Conservation (phyloP, 2,329 filamentous ascomycete genomes). For the Ophiostoma tasmaniense region DNA sequence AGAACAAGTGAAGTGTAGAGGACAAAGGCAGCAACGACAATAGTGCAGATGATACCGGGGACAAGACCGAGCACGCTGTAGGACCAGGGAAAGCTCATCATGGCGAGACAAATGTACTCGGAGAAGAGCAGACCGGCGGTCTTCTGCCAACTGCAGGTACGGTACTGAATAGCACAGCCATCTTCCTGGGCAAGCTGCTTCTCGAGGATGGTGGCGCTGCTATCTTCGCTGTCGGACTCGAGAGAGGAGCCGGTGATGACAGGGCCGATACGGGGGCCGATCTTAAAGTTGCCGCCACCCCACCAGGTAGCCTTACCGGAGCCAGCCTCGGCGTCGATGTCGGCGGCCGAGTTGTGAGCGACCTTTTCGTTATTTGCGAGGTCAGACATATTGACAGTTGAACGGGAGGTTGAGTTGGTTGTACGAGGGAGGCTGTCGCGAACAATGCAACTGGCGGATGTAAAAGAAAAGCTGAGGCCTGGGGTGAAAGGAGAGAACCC, state of each 20-base stretch:
- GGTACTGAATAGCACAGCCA: slow-evolving; percentile 76
- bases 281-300: slow-evolving; percentile 31
- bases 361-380: slow-evolving; percentile 10
- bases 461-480: background rate
- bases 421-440: background rate
- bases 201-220: slow-evolving; percentile 41
- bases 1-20: slow-evolving; percentile 59
- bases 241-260: slow-evolving; percentile 30
- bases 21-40: slow-evolving; percentile 67
- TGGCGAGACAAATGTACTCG: slow-evolving; percentile 86
- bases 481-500: background rate
- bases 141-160: slow-evolving; percentile 93
- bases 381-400: slow-evolving; percentile 18
- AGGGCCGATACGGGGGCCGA: slow-evolving; percentile 46
- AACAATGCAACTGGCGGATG: background rate
- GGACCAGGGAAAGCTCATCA: slow-evolving; percentile 94
- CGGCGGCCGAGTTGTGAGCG: background rate
- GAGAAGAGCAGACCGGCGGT: slow-evolving; percentile 85
- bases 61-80: slow-evolving; percentile 83
- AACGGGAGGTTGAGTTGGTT: background rate
- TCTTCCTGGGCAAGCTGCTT: slow-evolving; percentile 70
- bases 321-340: slow-evolving; percentile 14
- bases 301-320: slow-evolving; percentile 32
- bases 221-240: slow-evolving; percentile 38
- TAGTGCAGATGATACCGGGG: slow-evolving; percentile 74